phyloP scores from a whole-genome alignment of 1,284 basidiomycete species.

The Earliella scabrosa region DNA sequence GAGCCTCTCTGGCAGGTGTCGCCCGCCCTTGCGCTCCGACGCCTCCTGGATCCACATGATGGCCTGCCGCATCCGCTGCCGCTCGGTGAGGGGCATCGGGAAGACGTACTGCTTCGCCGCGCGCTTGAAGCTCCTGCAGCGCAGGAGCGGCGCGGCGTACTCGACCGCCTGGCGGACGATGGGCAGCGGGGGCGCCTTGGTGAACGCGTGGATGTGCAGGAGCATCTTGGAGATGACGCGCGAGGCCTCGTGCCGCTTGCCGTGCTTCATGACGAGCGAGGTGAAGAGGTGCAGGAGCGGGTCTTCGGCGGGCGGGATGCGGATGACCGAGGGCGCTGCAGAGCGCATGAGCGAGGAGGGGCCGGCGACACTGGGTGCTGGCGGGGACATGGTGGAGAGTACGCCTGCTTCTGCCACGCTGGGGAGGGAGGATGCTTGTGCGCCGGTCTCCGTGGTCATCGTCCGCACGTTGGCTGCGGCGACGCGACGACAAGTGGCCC shows the following conservation, averaged over 20 bases:
- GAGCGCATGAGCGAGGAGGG: background rate
- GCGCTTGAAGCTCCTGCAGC: constrained; percentile 52
- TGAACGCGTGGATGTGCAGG: constrained; percentile 73
- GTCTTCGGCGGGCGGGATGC: constrained; percentile 77
- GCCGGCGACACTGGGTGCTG: background rate
- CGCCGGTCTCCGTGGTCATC: constrained; percentile 12
- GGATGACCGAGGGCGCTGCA: constrained; percentile 20
- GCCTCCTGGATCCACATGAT: constrained; percentile 71
- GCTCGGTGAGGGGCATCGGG: constrained; percentile 77
- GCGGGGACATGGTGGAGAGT: background rate
- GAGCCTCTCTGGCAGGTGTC: constrained; percentile 64
- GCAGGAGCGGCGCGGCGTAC: constrained; percentile 69
- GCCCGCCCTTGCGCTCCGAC: constrained; percentile 54
- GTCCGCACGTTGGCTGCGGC: constrained; percentile 6
- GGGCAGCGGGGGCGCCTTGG: constrained; percentile 76
- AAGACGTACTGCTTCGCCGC: constrained; percentile 66
- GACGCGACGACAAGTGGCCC: constrained; percentile 11
- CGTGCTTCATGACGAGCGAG: constrained; percentile 67
- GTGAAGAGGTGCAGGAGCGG: constrained; percentile 79
- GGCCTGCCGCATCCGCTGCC: constrained; percentile 72
- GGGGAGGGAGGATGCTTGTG: constrained; percentile 1
- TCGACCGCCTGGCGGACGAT: constrained; percentile 75
- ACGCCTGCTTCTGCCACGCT: background rate
- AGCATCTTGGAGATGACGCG: constrained; percentile 65
- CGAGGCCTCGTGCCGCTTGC: constrained; percentile 69